Conservation (phyloP, 2,329 filamentous ascomycete species). For the Ophiocordyceps australis region DNA sequence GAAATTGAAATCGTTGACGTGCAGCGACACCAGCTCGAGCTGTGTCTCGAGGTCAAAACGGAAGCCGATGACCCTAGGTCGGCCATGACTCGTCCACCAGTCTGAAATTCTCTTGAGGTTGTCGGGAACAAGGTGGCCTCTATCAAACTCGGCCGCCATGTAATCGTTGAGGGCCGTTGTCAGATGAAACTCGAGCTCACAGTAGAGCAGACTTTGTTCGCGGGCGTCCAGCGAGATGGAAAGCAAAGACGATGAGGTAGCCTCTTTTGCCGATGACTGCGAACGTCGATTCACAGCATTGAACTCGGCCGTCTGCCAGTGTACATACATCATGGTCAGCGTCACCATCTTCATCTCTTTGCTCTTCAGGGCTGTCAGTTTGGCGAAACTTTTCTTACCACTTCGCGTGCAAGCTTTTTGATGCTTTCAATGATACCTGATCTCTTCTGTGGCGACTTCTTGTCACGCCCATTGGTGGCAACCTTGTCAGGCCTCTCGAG, state of each 20-base stretch:
- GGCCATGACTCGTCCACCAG: constrained; percentile 30
- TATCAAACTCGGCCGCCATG: constrained; percentile 31
- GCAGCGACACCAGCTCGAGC: constrained; percentile 31
- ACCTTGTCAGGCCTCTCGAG: constrained; percentile 22
- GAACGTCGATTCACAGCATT: constrained; percentile 14
- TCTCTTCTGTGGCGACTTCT: constrained; percentile 17
- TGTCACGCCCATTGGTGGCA: too few species aligned
- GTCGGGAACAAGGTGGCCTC: constrained; percentile 32
- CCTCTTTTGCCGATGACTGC: constrained; percentile 11
- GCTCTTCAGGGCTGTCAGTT: background rate
- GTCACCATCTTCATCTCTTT: too few species aligned
- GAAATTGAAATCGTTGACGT: constrained; percentile 34
- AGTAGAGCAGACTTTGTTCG: constrained; percentile 39
- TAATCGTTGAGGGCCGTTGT: constrained; percentile 31
- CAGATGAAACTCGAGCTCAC: constrained; percentile 38
- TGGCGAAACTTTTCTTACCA: constrained; percentile 18
- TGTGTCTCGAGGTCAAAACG: constrained; percentile 43
- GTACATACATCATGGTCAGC: constrained; percentile 3
- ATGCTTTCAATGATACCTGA: constrained; percentile 24
- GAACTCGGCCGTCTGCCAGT: constrained; percentile 13
- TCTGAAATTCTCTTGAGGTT: constrained; percentile 33
- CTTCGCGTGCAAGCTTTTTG: constrained; percentile 33
- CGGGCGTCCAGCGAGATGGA: constrained; percentile 33
- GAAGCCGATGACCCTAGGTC: constrained; percentile 35
- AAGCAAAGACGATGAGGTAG: constrained; percentile 12